Conservation (phyloP, 192 early-diverging fungal genomes). For the Mortierella antarctica region DNA sequence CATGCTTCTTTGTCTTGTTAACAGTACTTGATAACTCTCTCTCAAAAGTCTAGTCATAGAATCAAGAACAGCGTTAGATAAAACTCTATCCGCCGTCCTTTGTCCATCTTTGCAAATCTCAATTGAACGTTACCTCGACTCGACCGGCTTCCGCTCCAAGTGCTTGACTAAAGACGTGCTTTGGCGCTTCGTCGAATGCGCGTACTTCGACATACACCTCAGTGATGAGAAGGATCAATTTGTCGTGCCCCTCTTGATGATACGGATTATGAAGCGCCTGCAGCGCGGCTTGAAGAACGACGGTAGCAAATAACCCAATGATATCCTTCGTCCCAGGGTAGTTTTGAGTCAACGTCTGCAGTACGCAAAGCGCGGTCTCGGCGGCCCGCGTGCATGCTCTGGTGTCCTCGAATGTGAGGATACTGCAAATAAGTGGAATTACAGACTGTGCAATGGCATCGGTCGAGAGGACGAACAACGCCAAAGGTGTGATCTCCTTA, state of each 20-base stretch:
- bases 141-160: slow-evolving; percentile 22
- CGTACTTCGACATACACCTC: slow-evolving; percentile 52
- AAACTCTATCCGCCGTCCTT: background rate
- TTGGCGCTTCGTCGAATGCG: slow-evolving; percentile 30
- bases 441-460: slow-evolving; percentile 20
- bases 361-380: slow-evolving; percentile 21
- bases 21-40: slow-evolving; percentile 8
- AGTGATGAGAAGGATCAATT: slow-evolving; percentile 40
- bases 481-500: slow-evolving; percentile 33
- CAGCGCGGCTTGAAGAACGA: slow-evolving; percentile 30
- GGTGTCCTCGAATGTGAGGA: slow-evolving; percentile 46
- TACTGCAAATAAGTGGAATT: slow-evolving; percentile 22
- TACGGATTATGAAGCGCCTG: slow-evolving; percentile 45
- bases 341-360: slow-evolving; percentile 24
- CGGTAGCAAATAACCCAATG: slow-evolving; percentile 13
- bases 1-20: slow-evolving; percentile 38
- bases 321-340: slow-evolving; percentile 21
- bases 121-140: slow-evolving; percentile 23
- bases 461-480: slow-evolving; percentile 23
- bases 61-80: background rate
- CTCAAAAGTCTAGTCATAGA: slow-evolving; percentile 29
- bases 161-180: slow-evolving; percentile 22
- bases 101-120: background rate
- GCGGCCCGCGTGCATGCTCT: slow-evolving; percentile 17
- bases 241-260: slow-evolving; percentile 50